Evolutionary conservation across 2,329 filamentous ascomycete genomes (phyloP).

Genomic region (Bipolaris oryzae): DNA sequence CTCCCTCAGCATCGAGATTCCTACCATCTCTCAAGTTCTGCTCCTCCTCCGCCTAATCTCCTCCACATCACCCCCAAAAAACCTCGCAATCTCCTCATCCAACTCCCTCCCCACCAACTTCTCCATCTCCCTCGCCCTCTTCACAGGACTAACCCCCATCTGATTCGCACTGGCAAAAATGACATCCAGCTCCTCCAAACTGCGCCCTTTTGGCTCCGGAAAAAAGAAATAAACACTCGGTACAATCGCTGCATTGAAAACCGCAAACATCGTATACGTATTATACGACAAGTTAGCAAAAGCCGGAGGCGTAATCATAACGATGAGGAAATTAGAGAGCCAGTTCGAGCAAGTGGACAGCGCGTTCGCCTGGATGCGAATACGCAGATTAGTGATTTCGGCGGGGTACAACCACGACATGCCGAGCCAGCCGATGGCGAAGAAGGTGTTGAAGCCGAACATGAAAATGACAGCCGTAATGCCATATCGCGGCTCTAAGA

Average conservation of each 20-base stretch:
- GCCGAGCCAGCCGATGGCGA: constrained; percentile 66
- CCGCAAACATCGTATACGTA: constrained; percentile 60
- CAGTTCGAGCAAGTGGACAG: constrained; percentile 15
- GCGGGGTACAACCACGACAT: constrained; percentile 66
- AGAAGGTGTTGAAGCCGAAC: constrained; percentile 69
- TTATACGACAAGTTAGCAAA: constrained; percentile 58
- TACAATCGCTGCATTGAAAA: constrained; percentile 58
- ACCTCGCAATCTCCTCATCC: constrained; percentile 14
- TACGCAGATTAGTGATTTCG: constrained; percentile 73
- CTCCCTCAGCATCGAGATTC: background rate
- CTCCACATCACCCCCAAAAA: constrained; percentile 17
- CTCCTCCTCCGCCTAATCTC: constrained; percentile 14
- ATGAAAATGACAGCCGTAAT: constrained; percentile 67
- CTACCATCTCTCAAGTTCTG: background rate
- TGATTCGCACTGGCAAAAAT: constrained; percentile 45
- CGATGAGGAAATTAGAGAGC: constrained; percentile 62
- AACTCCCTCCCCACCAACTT: constrained; percentile 13
- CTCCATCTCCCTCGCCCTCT: constrained; percentile 11
- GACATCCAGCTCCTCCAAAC: constrained; percentile 56
- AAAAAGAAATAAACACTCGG: constrained; percentile 63
- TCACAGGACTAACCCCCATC: constrained; percentile 8
- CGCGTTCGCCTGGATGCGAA: constrained; percentile 75
- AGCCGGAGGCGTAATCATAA: constrained; percentile 67
- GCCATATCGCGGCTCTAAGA: constrained; percentile 53
- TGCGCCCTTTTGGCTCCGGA: constrained; percentile 56